A percentile compares a stretch with the other conserved stretches of the same genome.
These are phyloP conservation scores for Botrytis fragariae DNA, from an alignment of 2,329 filamentous ascomycete genomes.

Conservation along the genomic window DNA sequence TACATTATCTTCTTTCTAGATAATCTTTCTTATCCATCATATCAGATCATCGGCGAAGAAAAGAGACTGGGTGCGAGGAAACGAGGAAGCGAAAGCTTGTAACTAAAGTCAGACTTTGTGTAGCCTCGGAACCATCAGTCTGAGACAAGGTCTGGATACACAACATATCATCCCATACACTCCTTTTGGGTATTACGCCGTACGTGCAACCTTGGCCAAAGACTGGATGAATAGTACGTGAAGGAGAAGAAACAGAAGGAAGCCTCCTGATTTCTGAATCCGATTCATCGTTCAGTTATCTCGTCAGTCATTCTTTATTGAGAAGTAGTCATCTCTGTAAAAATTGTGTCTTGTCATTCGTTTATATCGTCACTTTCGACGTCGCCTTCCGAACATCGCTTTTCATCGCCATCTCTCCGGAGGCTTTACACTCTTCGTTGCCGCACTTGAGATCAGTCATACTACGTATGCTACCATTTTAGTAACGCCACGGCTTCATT, in stretches of 20 bases:
- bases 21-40: neutral
- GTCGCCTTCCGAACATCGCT: neutral
- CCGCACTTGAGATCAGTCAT: neutral
- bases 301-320: neutral
- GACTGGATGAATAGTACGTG: conserved; percentile 12
- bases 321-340: conserved; percentile 5
- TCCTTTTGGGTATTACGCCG: conserved; percentile 11
- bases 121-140: conserved; percentile 5
- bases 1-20: conserved; percentile 10
- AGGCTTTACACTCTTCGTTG: neutral
- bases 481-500: conserved; percentile 6
- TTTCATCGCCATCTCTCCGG: neutral
- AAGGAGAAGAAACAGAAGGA: conserved; percentile 9
- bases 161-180: conserved; percentile 10
- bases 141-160: conserved; percentile 15
- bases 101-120: neutral
- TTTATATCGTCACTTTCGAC: conserved; percentile 6
- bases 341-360: neutral
- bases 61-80: conserved; percentile 4
- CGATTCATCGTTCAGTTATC: neutral
- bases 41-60: conserved; percentile 2
- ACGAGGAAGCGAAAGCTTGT: conserved; percentile 5
- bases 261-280: neutral
- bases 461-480: conserved; percentile 12
- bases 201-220: conserved; percentile 2